phyloP scores from a whole-genome alignment of 2,329 filamentous ascomycete species.

The Sordariomycetes sp. region DNA sequence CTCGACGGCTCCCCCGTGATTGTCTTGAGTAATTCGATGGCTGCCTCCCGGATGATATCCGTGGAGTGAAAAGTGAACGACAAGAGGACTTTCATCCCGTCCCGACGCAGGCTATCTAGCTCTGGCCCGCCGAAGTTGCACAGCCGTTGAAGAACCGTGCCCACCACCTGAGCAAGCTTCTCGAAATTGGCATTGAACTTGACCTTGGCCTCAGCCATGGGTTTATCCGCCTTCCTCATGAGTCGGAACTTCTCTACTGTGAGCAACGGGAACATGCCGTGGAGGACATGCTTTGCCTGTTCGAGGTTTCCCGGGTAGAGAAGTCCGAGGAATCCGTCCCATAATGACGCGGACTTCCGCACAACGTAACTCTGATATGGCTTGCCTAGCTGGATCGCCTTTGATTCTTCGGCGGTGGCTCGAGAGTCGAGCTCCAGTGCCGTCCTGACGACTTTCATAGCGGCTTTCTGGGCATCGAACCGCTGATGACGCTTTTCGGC shows the following conservation, averaged over 20 bases:
- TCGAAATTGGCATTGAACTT: conserved; percentile 67
- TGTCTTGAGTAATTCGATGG: conserved; percentile 72
- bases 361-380: conserved; percentile 57
- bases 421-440: conserved; percentile 37
- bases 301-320: conserved; percentile 57
- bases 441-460: conserved; percentile 37
- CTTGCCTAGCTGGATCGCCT: conserved; percentile 49
- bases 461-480: conserved; percentile 34
- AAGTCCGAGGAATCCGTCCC: conserved; percentile 63
- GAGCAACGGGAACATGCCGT: conserved; percentile 59
- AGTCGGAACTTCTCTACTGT: conserved; percentile 64
- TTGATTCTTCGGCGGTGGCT: conserved; percentile 30
- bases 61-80: conserved; percentile 75
- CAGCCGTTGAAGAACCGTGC: conserved; percentile 66
- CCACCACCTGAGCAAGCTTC: conserved; percentile 47
- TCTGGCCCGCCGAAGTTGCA: conserved; percentile 64
- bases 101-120: conserved; percentile 58
- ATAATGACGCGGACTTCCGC: conserved; percentile 64
- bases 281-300: conserved; percentile 64
- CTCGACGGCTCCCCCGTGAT: conserved; percentile 57
- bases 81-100: conserved; percentile 61
- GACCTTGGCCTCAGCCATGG: conserved; percentile 35
- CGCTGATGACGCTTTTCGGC: conserved; percentile 30
- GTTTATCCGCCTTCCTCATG: conserved; percentile 31
- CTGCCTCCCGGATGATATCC: conserved; percentile 65